Evolutionary conservation across 2,329 filamentous ascomycete species (phyloP).

Genomic region (Aspergillus sp.): DNA sequence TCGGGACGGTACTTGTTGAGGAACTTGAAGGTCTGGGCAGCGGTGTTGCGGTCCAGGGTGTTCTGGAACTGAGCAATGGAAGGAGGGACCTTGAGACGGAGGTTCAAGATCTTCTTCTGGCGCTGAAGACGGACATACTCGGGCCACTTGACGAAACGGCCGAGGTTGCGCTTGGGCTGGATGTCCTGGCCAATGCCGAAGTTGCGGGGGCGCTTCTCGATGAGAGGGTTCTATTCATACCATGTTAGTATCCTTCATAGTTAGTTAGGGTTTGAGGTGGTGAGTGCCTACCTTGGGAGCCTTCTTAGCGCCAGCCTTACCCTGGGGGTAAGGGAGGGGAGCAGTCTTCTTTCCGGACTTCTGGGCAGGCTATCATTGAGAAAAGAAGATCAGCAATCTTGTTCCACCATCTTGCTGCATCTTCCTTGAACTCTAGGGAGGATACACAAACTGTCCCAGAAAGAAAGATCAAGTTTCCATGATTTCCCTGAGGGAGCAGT

Average conservation of each 20-base stretch:
- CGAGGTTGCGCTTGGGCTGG: slow-evolving; percentile 92
- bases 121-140: slow-evolving; percentile 98
- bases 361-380: slow-evolving; percentile 98
- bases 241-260: slow-evolving; percentile 16
- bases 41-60: slow-evolving; percentile 94
- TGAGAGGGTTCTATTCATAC: slow-evolving; percentile 83
- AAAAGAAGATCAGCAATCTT: slow-evolving; percentile 93
- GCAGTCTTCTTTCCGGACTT: slow-evolving; percentile 98
- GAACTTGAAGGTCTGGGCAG: slow-evolving; percentile 96
- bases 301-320: slow-evolving; percentile 92
- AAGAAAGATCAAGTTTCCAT: slow-evolving; percentile 45
- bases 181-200: slow-evolving; percentile 99
- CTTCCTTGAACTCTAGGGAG: slow-evolving; percentile 95
- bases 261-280: no score
- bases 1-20: slow-evolving; percentile 99
- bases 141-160: slow-evolving; percentile 99
- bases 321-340: slow-evolving; percentile 91
- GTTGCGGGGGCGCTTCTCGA: slow-evolving; percentile 98
- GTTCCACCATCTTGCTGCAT: slow-evolving; percentile 70
- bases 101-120: slow-evolving; percentile 91
- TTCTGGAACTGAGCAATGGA: slow-evolving; percentile 97
- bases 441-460: slow-evolving; percentile 39
- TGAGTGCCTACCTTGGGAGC: slow-evolving; percentile 77
- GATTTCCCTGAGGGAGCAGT: slow-evolving; percentile 49
- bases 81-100: slow-evolving; percentile 98